These are phyloP conservation scores for Hordeum marinum DNA, from an alignment of 176 grass and related monocot genomes.

Conservation along the genomic window DNA sequence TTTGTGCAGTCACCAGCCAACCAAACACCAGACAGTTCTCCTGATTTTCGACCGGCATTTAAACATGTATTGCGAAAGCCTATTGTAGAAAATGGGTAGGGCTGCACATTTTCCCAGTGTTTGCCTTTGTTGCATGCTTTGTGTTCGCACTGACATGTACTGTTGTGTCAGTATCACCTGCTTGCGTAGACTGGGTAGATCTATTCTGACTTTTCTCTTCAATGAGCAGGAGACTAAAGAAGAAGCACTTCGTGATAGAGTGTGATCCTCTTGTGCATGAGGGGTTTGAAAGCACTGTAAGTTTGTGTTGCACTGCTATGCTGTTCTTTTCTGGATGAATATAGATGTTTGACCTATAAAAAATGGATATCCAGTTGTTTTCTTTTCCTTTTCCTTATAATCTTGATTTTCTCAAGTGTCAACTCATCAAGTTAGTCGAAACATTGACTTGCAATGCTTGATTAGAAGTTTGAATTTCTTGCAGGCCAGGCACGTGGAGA, in stretches of 20 bases:
- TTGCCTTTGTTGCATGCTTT: slow-evolving; percentile 11
- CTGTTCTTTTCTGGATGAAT: slow-evolving; percentile 1
- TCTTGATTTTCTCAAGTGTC: not conserved
- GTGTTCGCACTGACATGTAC: not conserved
- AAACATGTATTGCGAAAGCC: slow-evolving; percentile 51
- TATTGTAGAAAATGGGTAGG: slow-evolving; percentile 75
- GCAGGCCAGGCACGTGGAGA: slow-evolving; percentile 81
- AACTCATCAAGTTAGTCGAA: not conserved
- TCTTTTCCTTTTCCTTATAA: not conserved
- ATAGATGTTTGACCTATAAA: not conserved
- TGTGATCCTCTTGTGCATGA: slow-evolving; percentile 78
- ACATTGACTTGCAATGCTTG: not conserved
- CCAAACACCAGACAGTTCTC: slow-evolving; percentile 53
- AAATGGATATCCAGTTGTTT: not conserved
- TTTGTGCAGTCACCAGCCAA: slow-evolving; percentile 68
- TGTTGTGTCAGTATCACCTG: not conserved
- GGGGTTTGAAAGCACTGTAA: slow-evolving; percentile 84
- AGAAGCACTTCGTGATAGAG: slow-evolving; percentile 79
- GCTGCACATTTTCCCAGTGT: not conserved
- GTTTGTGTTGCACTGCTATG: slow-evolving; percentile 25
- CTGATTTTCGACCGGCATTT: slow-evolving; percentile 91
- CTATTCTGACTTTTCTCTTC: slow-evolving; percentile 23
- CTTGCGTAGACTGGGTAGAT: slow-evolving; percentile 16
- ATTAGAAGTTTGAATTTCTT: slow-evolving; percentile 33
- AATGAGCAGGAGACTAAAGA: slow-evolving; percentile 56